A percentile compares a stretch with the other conserved stretches of the same genome.
Conservation (phyloP, 768 basidiomycete genomes). For the Boletus pseudo-olivaceus region DNA sequence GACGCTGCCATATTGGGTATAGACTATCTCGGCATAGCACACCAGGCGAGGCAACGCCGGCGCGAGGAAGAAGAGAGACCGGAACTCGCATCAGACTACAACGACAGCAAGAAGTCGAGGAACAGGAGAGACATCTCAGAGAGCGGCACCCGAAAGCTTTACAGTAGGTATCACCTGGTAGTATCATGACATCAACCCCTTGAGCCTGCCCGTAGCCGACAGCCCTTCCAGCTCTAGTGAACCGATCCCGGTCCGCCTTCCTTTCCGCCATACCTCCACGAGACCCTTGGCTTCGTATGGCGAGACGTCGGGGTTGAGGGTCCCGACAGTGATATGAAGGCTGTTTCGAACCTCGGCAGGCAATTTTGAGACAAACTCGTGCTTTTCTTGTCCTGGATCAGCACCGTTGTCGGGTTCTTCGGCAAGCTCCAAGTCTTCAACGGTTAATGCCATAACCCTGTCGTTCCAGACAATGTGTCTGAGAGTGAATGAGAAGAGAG, state of each 20-base stretch:
- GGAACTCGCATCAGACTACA: neutral
- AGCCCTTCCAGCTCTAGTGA: slow-evolving; percentile 29
- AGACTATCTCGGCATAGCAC: neutral
- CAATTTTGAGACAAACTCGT: slow-evolving; percentile 46
- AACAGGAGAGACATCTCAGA: neutral
- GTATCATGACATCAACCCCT: slow-evolving; percentile 10
- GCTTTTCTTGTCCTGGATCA: slow-evolving; percentile 35
- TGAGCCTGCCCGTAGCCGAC: slow-evolving; percentile 30
- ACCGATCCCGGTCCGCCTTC: slow-evolving; percentile 27
- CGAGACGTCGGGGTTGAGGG: slow-evolving; percentile 43
- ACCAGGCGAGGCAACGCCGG: neutral
- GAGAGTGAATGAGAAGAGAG: slow-evolving; percentile 60
- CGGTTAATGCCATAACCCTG: slow-evolving; percentile 74
- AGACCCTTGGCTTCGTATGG: slow-evolving; percentile 71
- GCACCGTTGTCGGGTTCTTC: slow-evolving; percentile 27
- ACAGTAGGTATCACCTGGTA: no score
- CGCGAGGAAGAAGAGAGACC: neutral
- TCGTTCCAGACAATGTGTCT: slow-evolving; percentile 69
- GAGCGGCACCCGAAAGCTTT: neutral
- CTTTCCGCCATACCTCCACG: slow-evolving; percentile 52
- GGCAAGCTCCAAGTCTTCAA: slow-evolving; percentile 53
- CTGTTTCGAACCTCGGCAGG: slow-evolving; percentile 43
- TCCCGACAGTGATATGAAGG: slow-evolving; percentile 90
- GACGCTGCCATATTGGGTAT: neutral
- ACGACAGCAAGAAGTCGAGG: slow-evolving; percentile 1